Base-by-base conservation (phyloP, 441 rosid species). In the Theobroma grandiflorum region DNA sequence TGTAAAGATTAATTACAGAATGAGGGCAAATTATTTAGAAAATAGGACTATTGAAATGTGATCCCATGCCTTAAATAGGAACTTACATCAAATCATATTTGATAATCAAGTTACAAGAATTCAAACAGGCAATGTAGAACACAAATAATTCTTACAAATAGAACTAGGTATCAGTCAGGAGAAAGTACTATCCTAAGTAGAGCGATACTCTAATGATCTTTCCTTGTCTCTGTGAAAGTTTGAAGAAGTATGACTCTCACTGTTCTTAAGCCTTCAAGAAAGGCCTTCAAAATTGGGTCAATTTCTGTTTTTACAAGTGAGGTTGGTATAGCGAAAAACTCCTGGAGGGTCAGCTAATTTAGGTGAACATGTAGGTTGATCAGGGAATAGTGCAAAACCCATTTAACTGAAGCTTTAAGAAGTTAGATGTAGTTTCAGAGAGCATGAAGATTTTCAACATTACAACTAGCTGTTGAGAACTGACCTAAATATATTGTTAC, bases 31-130 rank as follows among this genome's bases (percentile, higher is more conserved):
- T 62, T 11, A 33, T 16, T 33, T 9, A 35, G 42, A 63, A 14
- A 63, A 9, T 42, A 43, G 15, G 37, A 20, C 47, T 3, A 16
- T 12, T 26, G 55, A 15, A 69, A 45, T 69, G 18, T 22, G 20
- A 69, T 26, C 6, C 73, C 37, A 53, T 72, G 63, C 47, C 62
- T 35, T 49, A 12, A 49, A 10, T 69, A 2, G 53, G 75, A 72
- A 72, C 43, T 52, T 53, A 9, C n/a, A n/a, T 52, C 16, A 53
- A 52, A 35, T 71, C 26, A 49, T 16, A 26, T 53, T 53, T 52
- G 47, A 52, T 53, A 35, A 4, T 35, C 62, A 52, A 72, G 43
- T 35, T 52, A 33, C 26, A 72, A 52, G 63, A 52, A 35, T 53
- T 52, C 47, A 9, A 9, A 35, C 3, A 3, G 47, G 76, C 9